Evolutionary conservation across 495 filamentous ascomycete genomes (phyloP), one percentile per base, ranked within the genome.

Genomic region (Hypomontagnella submonticulosa): DNA sequence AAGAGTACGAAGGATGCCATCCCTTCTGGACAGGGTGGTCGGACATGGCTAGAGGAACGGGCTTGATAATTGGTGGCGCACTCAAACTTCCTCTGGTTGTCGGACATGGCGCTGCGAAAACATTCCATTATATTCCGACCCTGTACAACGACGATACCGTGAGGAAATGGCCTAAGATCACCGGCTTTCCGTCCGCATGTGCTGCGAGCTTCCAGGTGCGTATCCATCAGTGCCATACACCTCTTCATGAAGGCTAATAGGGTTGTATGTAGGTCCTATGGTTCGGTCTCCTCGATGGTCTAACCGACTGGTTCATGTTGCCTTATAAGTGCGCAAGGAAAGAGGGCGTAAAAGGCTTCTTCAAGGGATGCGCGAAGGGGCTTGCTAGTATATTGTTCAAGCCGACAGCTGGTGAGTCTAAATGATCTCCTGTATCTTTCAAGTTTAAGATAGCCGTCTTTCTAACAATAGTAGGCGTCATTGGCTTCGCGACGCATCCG

Each of bases 81-180:
- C 67, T 87, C 18, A 79, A 83, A 63, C 80, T 87, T 0, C 88
- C 88, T 0, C 83, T 89, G 51, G 88, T 89, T 44, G 76, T 90
- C 37, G 82, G 86, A 0, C 75, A 89, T 52, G 83, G 80, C 30
- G 54, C 90, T 3, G 80, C 88, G 0, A 88, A 85, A 72, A 86
- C 87, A 2, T 88, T 90, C 18, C 88, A 90, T 64, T 89, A 90
- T 65, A 84, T 84, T 1, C 89, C 89, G 0, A 87, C 82, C 49
- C 71, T 91, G 2, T 90, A 89, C 49, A 79, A 86, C n/a, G 87
- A 89, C 52, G 79, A 80, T 0, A 87, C 79, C 56, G 87, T 90
- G 1, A 78, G 83, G 46, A 76, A 80, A 32, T 76, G 74, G n/a
- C 85, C 85, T 8, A 83, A 81, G 49, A 84, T 91, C 1, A 84